Evolutionary conservation across 106 monocot genomes (phyloP).

Genomic region (Dendrobium catenatum): DNA sequence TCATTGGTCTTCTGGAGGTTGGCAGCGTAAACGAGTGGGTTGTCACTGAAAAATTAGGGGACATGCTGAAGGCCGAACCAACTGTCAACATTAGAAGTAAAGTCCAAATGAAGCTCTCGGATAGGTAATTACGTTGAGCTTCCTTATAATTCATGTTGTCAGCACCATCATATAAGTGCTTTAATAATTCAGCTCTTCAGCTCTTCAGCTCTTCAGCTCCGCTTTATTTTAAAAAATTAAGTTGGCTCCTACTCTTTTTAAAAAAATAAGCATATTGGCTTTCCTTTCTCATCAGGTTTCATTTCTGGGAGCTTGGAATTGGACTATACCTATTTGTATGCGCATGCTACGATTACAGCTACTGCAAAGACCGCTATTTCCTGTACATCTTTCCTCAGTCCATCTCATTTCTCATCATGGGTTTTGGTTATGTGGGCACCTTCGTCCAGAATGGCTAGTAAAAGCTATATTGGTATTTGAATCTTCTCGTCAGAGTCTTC

Average conservation of each 20-base stretch:
- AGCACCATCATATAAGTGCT: background rate
- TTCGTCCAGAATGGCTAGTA: background rate
- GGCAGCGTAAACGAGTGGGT: slow-evolving; percentile 37
- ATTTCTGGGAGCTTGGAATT: slow-evolving; percentile 10
- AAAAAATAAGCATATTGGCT: background rate
- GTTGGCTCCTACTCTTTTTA: no score
- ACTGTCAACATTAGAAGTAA: background rate
- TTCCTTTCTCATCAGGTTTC: slow-evolving; percentile 14
- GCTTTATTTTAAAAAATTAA: no score
- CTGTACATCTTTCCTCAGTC: slow-evolving; percentile 15
- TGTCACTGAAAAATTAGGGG: slow-evolving; percentile 36
- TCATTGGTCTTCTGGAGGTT: slow-evolving; percentile 24
- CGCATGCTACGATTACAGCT: slow-evolving; percentile 7
- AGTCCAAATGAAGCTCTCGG: slow-evolving; percentile 6
- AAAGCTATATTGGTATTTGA: background rate
- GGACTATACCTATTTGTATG: slow-evolving; percentile 7
- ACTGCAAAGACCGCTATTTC: slow-evolving; percentile 3
- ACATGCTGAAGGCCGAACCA: slow-evolving; percentile 8
- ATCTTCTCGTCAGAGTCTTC: background rate
- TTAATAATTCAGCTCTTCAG: background rate
- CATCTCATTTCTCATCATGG: slow-evolving; percentile 12
- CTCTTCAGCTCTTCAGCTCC: no score
- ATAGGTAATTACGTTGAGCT: slow-evolving; percentile 5
- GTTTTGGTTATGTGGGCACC: slow-evolving; percentile 14
- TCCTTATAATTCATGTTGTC: background rate